Conservation (phyloP, 176 grass and related monocot species). For the Alloteropsis semialata region DNA sequence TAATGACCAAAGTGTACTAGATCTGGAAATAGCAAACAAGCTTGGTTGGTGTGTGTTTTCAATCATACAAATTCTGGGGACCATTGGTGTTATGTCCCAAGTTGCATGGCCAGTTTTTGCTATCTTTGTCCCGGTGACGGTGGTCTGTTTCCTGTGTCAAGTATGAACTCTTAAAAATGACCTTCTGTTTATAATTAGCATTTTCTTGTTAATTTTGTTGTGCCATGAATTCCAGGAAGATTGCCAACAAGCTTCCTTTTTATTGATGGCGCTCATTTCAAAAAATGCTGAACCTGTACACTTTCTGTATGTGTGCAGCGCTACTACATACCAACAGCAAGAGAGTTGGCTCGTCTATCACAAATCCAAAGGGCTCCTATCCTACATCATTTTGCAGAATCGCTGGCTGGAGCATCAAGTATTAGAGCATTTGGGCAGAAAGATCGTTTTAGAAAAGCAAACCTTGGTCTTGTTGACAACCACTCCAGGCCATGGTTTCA, state of each 20-base stretch:
- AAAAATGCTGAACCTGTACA: constrained; percentile 27
- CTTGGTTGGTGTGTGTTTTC: constrained; percentile 83
- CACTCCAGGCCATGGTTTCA: constrained; percentile 96
- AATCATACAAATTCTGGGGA: constrained; percentile 83
- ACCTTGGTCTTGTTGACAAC: constrained; percentile 64
- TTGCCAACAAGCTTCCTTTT: background rate
- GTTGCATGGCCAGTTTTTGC: constrained; percentile 96
- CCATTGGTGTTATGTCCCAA: constrained; percentile 91
- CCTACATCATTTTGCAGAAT: constrained; percentile 93
- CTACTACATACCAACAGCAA: constrained; percentile 90
- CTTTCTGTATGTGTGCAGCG: constrained; percentile 57
- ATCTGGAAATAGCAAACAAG: constrained; percentile 69
- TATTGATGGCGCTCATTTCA: background rate
- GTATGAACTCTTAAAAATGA: constrained; percentile 47
- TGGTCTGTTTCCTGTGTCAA: constrained; percentile 64
- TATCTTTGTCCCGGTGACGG: constrained; percentile 86
- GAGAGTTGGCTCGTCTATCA: constrained; percentile 80
- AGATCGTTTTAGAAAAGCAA: constrained; percentile 80
- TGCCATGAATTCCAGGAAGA: background rate
- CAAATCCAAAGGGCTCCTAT: constrained; percentile 95
- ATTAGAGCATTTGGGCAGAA: constrained; percentile 87
- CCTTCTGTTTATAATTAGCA: background rate
- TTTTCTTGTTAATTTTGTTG: background rate
- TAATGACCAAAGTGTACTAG: constrained; percentile 88
- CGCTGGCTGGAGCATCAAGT: constrained; percentile 79